Evolutionary conservation across 352 stramenopile genomes (phyloP), one percentile per base, ranked within the genome.

Genomic region (Phytophthora litchii): DNA sequence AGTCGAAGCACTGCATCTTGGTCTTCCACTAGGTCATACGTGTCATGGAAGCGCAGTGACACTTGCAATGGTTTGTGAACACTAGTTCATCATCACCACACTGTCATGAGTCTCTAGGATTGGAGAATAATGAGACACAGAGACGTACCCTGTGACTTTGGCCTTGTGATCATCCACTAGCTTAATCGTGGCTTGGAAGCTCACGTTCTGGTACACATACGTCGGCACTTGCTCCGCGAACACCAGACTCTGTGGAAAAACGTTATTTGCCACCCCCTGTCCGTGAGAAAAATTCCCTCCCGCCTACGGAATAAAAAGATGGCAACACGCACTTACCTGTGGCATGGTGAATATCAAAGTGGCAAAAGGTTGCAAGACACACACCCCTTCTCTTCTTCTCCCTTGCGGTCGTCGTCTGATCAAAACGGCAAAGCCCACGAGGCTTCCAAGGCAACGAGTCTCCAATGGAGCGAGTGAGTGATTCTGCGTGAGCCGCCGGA

Each of bases 11-110:
- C 58, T 0, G 83, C 62, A 31, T 78, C 74, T 60, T 89, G 83
- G 40, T 89, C 77, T 0, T 78, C 55, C 6, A 90, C 80, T 10
- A 88, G 57, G 61, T 92, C 83, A 68, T 89, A 86, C 54, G 83
- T 88, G 71, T 90, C 83, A 64, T 89, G 73, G 68, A 76, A 92
- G 32, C 83, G 80, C 50, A 92, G 42, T 0, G 70, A 86, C 54
- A 89, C 75, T 51, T 79, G 66, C 20, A 92, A 54, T 29, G 56
- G 42, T 42, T 79, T 79, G 20, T 54, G 51, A n/a, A 79, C 43
- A 21, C 76, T 82, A 41, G 19, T 16, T 16, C 12, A 41, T 12
- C n/a, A 45, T 38, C 38, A 11, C 52, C 29, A 49, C n/a, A 36
- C 34, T 43, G 10, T 34, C 29, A 49, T 53, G 45, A 54, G 25